Base-by-base conservation (phyloP, 768 basidiomycete genomes). In the Gloeopeniophorella convolvens region DNA sequence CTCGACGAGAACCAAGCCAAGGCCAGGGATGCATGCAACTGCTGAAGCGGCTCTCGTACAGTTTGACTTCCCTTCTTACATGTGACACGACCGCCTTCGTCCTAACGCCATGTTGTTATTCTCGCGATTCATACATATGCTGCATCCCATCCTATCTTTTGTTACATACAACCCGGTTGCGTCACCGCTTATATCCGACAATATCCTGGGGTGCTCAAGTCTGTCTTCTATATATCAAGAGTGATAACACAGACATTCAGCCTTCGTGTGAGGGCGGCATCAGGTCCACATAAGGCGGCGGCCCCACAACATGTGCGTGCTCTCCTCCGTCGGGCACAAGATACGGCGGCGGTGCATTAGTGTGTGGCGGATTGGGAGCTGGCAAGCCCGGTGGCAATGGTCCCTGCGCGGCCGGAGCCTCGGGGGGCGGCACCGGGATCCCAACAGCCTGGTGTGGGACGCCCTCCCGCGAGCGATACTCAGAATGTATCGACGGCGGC, bases 401-500 rank as follows among this genome's bases (percentile, higher is more conserved):
- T n/a, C n/a, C n/a, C n/a, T 60, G 58, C 10, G 66, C 54, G 6
- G 59, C 32, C 23, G 60, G 51, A 5, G 50, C 30, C 1, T 50
- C 41, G 4, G 32, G 21, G 11, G 65, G 39, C 12, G 63, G 37
- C 5, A 41, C 53, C 57, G 18, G 48, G 21, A 42, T 59, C 8
- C 60, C 24, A 50, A 54, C 31, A 51, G 16, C 23, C 45, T 60
- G 51, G 55, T 57, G 42, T 45, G 65, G 11, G 44, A 55, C 52
- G 50, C 68, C 62, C 18, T 62, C 62, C 3, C 60, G 58, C 6
- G 70, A 68, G 59, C 74, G 74, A 60, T 84, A 89, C 42, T 81
- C 83, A 8, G 85, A 89, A 65, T 92, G 86, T 59, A 92, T 92
- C 5, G 85, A 87, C 11, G 89, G 89, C 4, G 89, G 89, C 18